These are phyloP conservation scores for Penicillium fuscoglaucum DNA, from an alignment of 2,329 filamentous ascomycete genomes.

Conservation along the genomic window DNA sequence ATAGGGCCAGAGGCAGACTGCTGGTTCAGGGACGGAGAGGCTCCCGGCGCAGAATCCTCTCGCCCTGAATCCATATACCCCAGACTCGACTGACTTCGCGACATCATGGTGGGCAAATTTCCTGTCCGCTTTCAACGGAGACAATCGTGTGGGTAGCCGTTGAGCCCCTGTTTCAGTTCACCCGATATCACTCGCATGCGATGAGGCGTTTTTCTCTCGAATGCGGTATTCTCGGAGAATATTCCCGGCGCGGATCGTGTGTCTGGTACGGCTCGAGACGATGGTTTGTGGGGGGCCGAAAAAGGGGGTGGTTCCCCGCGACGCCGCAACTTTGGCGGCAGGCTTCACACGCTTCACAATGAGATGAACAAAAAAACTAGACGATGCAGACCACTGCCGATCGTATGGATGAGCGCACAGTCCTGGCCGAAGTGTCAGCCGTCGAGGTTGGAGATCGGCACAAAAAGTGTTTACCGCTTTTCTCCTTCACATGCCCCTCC, in stretches of 20 bases:
- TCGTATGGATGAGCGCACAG: constrained; percentile 1
- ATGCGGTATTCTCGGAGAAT: constrained; percentile 2
- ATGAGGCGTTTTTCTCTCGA: not conserved
- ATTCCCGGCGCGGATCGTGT: constrained; percentile 3
- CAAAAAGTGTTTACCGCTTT: constrained; percentile 17
- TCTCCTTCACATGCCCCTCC: constrained; percentile 1
- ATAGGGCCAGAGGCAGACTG: constrained; percentile 49
- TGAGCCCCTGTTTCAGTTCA: constrained; percentile 3
- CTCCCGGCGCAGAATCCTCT: constrained; percentile 35
- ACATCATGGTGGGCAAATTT: constrained; percentile 33
- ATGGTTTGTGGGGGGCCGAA: constrained; percentile 1
- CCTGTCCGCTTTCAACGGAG: constrained; percentile 9
- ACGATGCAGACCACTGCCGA: not conserved
- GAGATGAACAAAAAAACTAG: not conserved
- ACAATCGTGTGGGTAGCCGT: constrained; percentile 1
- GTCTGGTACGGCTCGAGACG: not conserved
- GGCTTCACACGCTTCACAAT: not conserved
- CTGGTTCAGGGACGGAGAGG: constrained; percentile 32
- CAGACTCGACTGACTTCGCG: constrained; percentile 43
- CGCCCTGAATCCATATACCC: constrained; percentile 35
- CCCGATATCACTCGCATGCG: constrained; percentile 5
- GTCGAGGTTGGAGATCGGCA: constrained; percentile 22
- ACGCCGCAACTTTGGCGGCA: not conserved
- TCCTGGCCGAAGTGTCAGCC: constrained; percentile 15
- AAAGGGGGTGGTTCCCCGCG: constrained; percentile 15